Evolutionary conservation across 805 yeast species (phyloP).

Genomic region (Danielia reshetovae): DNA sequence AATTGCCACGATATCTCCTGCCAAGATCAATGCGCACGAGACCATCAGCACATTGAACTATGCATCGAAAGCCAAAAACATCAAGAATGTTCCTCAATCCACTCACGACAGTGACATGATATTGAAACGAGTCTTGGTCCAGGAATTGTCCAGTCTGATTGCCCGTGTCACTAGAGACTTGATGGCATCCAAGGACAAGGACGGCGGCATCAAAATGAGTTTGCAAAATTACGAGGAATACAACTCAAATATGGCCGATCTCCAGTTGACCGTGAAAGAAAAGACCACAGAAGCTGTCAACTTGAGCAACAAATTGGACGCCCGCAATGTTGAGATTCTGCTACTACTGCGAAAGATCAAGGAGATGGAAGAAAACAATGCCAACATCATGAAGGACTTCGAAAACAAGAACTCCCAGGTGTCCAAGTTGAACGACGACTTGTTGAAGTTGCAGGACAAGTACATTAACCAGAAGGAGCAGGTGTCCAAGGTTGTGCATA

Average conservation of each 20-base stretch:
- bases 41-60: conserved; percentile 82
- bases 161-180: conserved; percentile 56
- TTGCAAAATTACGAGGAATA: conserved; percentile 45
- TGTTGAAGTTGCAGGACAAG: conserved; percentile 2
- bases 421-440: neutral
- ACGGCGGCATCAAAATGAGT: conserved; percentile 59
- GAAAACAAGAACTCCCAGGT: neutral
- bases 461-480: conserved; percentile 5
- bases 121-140: conserved; percentile 50
- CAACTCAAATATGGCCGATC: conserved; percentile 7
- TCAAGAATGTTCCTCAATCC: conserved; percentile 56
- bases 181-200: conserved; percentile 56
- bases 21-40: conserved; percentile 71
- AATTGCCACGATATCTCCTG: conserved; percentile 86
- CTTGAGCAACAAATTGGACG: conserved; percentile 2
- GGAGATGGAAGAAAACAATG: conserved; percentile 1
- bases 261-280: conserved; percentile 10
- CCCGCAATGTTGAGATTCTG: conserved; percentile 2
- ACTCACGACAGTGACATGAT: conserved; percentile 40
- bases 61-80: conserved; percentile 82
- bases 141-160: conserved; percentile 53
- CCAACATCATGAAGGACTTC: neutral
- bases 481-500: conserved; percentile 2
- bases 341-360: conserved; percentile 1
- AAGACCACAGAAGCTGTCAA: conserved; percentile 5